Conservation (phyloP, 2,329 filamentous ascomycete species). For the Colletotrichum sp. region DNA sequence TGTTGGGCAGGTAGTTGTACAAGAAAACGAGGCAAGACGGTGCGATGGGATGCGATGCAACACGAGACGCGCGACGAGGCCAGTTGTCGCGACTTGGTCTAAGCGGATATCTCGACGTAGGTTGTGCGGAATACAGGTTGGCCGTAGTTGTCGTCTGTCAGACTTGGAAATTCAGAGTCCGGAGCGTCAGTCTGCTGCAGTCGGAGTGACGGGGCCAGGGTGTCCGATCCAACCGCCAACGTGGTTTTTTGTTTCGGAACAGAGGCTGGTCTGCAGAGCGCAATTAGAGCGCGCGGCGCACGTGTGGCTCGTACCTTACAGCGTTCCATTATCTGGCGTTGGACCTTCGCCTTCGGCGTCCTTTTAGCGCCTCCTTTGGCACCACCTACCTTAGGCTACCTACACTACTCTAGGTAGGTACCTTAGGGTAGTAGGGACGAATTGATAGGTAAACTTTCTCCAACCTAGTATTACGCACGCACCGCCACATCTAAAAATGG, state of each 20-base stretch:
- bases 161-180: background rate
- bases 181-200: background rate
- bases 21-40: background rate
- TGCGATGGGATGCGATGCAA: background rate
- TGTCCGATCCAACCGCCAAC: constrained; percentile 17
- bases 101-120: background rate
- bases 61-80: background rate
- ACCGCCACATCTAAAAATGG: constrained; percentile 9
- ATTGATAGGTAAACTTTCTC: background rate
- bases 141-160: background rate
- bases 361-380: background rate
- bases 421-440: background rate
- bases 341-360: background rate
- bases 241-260: constrained; percentile 1
- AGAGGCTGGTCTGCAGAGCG: background rate
- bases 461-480: background rate
- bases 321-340: background rate
- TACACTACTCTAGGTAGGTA: background rate
- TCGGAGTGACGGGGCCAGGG: constrained; percentile 15
- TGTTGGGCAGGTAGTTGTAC: background rate
- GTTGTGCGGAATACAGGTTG: background rate
- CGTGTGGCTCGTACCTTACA: background rate
- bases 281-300: background rate
- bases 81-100: background rate
- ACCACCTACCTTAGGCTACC: background rate